These are phyloP conservation scores for Ustilago tritici DNA, from an alignment of 1,284 basidiomycete species.

Conservation along the genomic window DNA sequence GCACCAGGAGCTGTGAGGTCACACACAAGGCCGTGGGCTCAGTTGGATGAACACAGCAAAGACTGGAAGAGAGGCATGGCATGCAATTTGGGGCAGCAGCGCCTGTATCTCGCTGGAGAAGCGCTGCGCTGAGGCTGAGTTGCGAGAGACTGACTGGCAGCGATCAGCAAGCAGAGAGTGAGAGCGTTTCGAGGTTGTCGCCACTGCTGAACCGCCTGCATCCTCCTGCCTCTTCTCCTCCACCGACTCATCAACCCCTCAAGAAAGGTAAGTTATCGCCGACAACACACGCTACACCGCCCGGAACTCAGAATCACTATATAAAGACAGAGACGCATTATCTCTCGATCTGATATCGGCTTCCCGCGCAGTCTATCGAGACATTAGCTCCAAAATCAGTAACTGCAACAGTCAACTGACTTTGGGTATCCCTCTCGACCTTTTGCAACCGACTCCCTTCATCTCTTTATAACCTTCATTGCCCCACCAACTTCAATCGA, in stretches of 20 bases:
- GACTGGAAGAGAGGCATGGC: background rate
- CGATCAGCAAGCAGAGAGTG: background rate
- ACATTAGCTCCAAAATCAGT: background rate
- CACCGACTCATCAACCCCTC: constrained; percentile 53
- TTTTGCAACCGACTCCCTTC: background rate
- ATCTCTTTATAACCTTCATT: background rate
- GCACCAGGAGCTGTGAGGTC: background rate
- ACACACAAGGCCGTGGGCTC: constrained; percentile 18
- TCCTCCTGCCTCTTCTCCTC: constrained; percentile 29
- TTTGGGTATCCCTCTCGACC: constrained; percentile 17
- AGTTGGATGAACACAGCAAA: background rate
- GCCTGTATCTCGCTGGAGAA: constrained; percentile 15
- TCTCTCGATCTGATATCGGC: background rate
- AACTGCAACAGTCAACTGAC: constrained; percentile 22
- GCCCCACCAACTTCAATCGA: background rate
- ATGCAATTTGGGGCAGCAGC: constrained; percentile 28
- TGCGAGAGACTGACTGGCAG: constrained; percentile 4
- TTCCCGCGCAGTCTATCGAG: background rate
- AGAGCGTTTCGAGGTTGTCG: constrained; percentile 18
- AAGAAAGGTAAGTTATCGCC: constrained; percentile 56
- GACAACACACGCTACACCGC: background rate
- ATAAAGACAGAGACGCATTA: constrained; percentile 1
- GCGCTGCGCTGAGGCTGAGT: constrained; percentile 7
- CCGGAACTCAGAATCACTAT: constrained; percentile 19
- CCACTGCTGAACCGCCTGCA: constrained; percentile 27